Conservation (phyloP, 1,139 yeast species). For the Yamadazyma blattariae region DNA sequence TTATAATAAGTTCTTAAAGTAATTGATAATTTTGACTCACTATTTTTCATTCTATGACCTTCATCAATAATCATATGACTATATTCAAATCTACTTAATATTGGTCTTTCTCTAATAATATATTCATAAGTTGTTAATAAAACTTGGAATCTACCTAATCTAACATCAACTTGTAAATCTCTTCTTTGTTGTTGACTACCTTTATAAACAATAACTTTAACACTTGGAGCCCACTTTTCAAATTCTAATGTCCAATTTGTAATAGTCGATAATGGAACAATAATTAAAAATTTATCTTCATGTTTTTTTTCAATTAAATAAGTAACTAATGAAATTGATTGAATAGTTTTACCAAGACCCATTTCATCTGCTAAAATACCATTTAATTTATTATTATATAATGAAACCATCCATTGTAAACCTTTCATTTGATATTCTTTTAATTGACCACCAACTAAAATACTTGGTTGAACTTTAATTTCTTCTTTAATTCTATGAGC, state of each 20-base stretch:
- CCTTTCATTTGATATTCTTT: conserved; percentile 95
- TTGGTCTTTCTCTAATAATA: conserved; percentile 68
- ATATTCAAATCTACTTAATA: conserved; percentile 69
- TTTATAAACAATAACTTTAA: conserved; percentile 67
- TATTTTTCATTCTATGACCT: conserved; percentile 85
- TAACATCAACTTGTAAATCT: conserved; percentile 57
- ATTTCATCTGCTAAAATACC: conserved; percentile 97
- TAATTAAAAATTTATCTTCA: conserved; percentile 70
- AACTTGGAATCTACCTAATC: conserved; percentile 69
- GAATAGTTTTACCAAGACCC: conserved; percentile 97
- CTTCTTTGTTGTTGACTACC: conserved; percentile 75
- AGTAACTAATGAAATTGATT: conserved; percentile 87
- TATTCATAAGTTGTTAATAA: conserved; percentile 78
- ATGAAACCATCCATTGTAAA: conserved; percentile 96
- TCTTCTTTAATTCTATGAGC: conserved; percentile 74
- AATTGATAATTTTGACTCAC: conserved; percentile 68
- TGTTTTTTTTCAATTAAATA: conserved; percentile 75
- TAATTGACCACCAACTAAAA: conserved; percentile 80
- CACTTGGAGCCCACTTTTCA: conserved; percentile 82
- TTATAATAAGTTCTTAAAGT: conserved; percentile 73
- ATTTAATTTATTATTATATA: conserved; percentile 87
- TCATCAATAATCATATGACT: conserved; percentile 87
- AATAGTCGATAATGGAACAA: conserved; percentile 80
- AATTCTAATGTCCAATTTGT: conserved; percentile 86
- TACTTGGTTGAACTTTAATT: conserved; percentile 59